Evolutionary conservation across 176 grass and related monocot species (phyloP), one percentile per base, ranked within the genome.

Genomic region (Metroxylon sagu): DNA sequence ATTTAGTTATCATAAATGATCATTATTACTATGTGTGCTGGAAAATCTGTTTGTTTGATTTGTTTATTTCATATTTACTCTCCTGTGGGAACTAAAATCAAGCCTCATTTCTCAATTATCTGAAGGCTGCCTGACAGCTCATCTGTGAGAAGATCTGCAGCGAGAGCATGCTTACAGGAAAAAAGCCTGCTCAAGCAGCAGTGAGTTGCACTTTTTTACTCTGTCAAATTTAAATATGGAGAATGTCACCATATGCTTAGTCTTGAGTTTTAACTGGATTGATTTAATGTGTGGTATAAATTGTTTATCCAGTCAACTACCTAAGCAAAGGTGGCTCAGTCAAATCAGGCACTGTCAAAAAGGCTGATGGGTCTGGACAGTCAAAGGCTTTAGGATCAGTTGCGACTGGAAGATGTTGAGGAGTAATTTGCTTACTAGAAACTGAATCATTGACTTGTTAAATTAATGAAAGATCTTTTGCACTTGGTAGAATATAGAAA

Each of bases 101-200:
- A n/a, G 25, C 25, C 28, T n/a, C 12, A 16, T 53, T 29, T 21
- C 29, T 16, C 29, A 19, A 19, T 72, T 18, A 49, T 79, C 52
- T 77, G 49, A 59, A 98, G 93, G 84, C 65, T 79, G 68, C 69
- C n/a, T 50, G 78, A 92, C 81, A 80, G 60, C 66, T 67, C 76
- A 76, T 83, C 60, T 48, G 67, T 85, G 78, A 88, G 85, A 64
- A 88, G 93, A 73, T 98, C 93, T 54, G 93, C 93, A 54, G 93
- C 82, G n/a, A n/a, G 70, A 98, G 93, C 84, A 98, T 98, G 87
- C 93, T 23, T 23, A 92, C 81, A 65, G 87, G 87, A 76, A 98
- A 85, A 82, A 98, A 85, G 62, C 67, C 79, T 73, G 53, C 72
- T 25, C 79, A 76, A 60, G 56, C 79, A 62, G 60, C 25, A 81